Base-by-base conservation (phyloP, 23 red algal genomes). In the Gracilariopsis chorda region DNA sequence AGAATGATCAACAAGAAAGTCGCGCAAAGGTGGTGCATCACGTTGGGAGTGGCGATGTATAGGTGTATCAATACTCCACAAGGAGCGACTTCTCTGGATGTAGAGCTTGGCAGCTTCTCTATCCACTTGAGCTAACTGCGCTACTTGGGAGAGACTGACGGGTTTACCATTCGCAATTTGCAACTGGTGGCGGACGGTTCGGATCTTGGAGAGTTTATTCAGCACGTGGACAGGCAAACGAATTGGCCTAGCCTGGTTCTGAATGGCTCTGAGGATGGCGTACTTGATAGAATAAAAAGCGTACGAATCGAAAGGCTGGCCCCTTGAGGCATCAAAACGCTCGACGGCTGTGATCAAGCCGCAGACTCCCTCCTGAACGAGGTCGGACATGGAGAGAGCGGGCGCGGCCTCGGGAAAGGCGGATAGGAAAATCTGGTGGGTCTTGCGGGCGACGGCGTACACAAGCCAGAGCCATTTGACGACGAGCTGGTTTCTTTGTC, bases 221-320 rank as follows among this genome's bases (percentile, higher is more conserved):
- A 91, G 74, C 41, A 91, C 88, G 55, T 91, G 88, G 21, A 91
- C 88, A 41, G 88, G 88, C 24, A 91, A 57, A 43, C 88, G 88
- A 35, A 91, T 82, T 0, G 77, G 88, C n/a, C 88, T 37, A 53
- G 70, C 63, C 55, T 91, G 88, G 71, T 91, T 91, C 77, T 91
- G 62, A 19, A 91, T 75, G 6, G 88, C 88, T 48, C 88, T 37
- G 12, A 91, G 28, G 34, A 91, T 82, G 30, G 88, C 72, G 56
- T 82, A 59, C 77, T 82, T 91, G 29, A 82, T 56, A 3, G 75
- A 53, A 45, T 80, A 91, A 56, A 82, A 91, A 1, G 88, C 88
- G 35, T 70, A 91, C 1, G 88, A 48, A 57, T 82, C 77, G 57
- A 91, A 82, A 30, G 75, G 63, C 16, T 80, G 56, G 55, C 51